A percentile compares a stretch with the other conserved stretches of the same genome.
phyloP scores from a whole-genome alignment of 495 filamentous ascomycete species.

The Penicillium roqueforti region DNA sequence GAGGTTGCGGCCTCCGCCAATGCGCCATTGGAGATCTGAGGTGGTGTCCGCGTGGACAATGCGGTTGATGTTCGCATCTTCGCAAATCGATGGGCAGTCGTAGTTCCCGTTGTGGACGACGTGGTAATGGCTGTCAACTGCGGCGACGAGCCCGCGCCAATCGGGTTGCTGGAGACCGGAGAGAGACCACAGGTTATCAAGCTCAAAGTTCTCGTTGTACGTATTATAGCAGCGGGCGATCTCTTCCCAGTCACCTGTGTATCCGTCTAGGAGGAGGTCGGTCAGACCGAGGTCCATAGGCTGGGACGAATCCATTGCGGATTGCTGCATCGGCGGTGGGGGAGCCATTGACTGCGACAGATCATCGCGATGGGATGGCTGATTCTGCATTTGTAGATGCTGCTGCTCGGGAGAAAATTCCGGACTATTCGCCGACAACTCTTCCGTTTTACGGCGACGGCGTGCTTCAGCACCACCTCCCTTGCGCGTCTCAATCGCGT shows the following conservation, averaged over 20 bases:
- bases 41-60: constrained; percentile 33
- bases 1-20: constrained; percentile 29
- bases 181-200: constrained; percentile 42
- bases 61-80: constrained; percentile 33
- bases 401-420: constrained; percentile 34
- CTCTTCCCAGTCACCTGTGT: constrained; percentile 37
- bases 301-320: constrained; percentile 16
- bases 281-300: constrained; percentile 30
- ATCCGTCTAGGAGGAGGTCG: constrained; percentile 38
- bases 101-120: constrained; percentile 34
- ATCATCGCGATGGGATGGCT: constrained; percentile 27
- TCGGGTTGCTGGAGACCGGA: constrained; percentile 44
- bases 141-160: constrained; percentile 44
- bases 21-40: constrained; percentile 34
- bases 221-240: constrained; percentile 35
- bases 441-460: constrained; percentile 42
- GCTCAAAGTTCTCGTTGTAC: constrained; percentile 40
- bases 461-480: constrained; percentile 41
- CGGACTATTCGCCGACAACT: constrained; percentile 31
- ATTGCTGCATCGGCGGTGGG: constrained; percentile 16
- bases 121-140: constrained; percentile 46
- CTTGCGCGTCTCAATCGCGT: constrained; percentile 56
- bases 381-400: constrained; percentile 33
- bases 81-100: constrained; percentile 30
- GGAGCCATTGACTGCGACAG: constrained; percentile 25